Evolutionary conservation across 768 basidiomycete species (phyloP), one percentile per base, ranked within the genome.

Genomic region (Mrakia gelida): DNA sequence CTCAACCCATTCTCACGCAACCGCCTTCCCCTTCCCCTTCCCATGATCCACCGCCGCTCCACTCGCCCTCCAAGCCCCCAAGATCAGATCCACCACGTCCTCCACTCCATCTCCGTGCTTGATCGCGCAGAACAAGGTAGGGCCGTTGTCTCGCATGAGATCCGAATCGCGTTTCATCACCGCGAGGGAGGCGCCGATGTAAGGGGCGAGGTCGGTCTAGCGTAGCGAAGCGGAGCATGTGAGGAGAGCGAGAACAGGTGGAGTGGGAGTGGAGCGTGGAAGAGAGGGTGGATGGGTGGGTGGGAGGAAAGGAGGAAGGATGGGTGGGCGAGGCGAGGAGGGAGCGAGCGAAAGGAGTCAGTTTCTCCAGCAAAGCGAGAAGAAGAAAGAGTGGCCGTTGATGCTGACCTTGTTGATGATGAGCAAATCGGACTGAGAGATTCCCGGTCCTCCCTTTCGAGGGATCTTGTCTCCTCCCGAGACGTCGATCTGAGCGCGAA

Each of bases 391-490:
- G 30, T n/a, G n/a, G n/a, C n/a, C n/a, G n/a, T n/a, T n/a, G n/a
- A n/a, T n/a, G 75, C 83, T 73, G 52, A 91, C 95, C 88, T 99
- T 99, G 87, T 98, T 98, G 81, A 98, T 90, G 34, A 99, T 90
- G 75, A 99, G 86, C 16, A 99, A 86, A 85, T 98, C 97, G 21
- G 82, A 81, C 78, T 86, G 86, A 1, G 94, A 95, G 81, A 99
- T 98, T 15, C 96, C 97, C 1, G 96, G 97, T 1, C 96, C 97
- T 7, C 97, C 96, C 86, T 99, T 99, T 32, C 96, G 88, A 30
- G 97, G 97, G 80, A 99, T 95, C 85, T 99, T 99, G 86, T 99
- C 96, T 0, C 96, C 96, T 15, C 97, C 96, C 26, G 85, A 84
- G 21, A 87, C 87, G 78, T 87, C 87, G 71, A 87, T 86, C 81